Base-by-base conservation (phyloP, 1,139 yeast species). In the Pneumocystis sp. region DNA sequence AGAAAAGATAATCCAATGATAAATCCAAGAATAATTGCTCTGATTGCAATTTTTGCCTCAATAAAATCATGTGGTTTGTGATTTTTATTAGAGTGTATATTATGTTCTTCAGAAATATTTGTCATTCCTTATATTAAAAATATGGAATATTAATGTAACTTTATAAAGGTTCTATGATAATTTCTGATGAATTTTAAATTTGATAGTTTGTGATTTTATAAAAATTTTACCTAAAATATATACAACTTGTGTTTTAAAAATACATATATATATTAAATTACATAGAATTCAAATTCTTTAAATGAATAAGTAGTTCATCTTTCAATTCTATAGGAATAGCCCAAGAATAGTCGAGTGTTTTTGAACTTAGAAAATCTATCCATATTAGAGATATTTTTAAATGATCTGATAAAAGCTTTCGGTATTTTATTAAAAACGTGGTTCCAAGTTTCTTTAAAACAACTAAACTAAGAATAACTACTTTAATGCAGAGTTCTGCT, bases 1-100 rank as follows among this genome's bases (percentile, higher is more conserved):
- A 19, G 10, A 40, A 35, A 31, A 35, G 59, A 12, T 17, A 50
- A 56, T 6, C 71, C 70, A 45, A 69, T 68, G 12, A 70, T 66
- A 7, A 63, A 50, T 3, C 73, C 72, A 39, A 75, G 66, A 8
- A 69, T 63, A 17, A 71, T 71, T 7, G 70, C 65, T 25, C 63
- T 50, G 21, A 68, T 35, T 2, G 71, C 70, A 7, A 69, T 66
- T 37, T 63, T 59, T 35, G 67, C 71, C 15, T 68, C 66, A 12
- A 60, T 65, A 63, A 40, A 61, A 44, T 39, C 40, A 12, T 39
- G n/a, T 59, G 5, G n/a, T 50, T 50, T 25, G 2, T 25, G 34
- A 50, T 25, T 10, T 50, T 50, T 21, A 50, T 50, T 50, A 25
- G n/a, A 21, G 25, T 29, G 1, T 7, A 31, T 4, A 6, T 19